Base-by-base conservation (phyloP, 148 eudicot species). In the Nyssa sinensis region DNA sequence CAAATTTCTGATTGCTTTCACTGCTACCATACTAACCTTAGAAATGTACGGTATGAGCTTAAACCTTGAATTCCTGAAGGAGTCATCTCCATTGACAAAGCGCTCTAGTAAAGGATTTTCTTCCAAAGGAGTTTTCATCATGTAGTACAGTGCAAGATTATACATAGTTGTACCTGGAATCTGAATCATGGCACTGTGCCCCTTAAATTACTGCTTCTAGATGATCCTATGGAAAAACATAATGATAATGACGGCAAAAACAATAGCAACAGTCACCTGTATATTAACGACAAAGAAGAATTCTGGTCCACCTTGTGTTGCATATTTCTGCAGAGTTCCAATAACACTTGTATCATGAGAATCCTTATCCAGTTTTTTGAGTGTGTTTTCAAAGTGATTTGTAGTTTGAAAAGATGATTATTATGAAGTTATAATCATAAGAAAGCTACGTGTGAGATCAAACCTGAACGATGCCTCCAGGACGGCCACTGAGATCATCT, bases 21-120 rank as follows among this genome's bases (percentile, higher is more conserved):
- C 5, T 47, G 30, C 34, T 28, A 70, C 3, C 12, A 55, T 10
- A 53, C 59, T 75, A 55, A 89, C 90, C 93, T 89, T 81, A 35
- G 93, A 83, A 21, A 89, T 85, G 60, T 89, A 87, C 3, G 93
- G 93, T 76, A 89, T 87, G 67, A 89, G 90, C 81, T 89, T 89
- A 75, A 89, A 87, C 77, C 87, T 83, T 23, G 94, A 86, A 71
- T 87, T 87, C 69, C 91, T 84, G 62, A 68, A 84, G 24, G 88
- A 77, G 74, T 84, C 80, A 74, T 86, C 88, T 55, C 87, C 87
- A 37, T 89, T 85, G 35, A 89, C 90, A 78, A 89, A 89, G 60
- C 79, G 76, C 62, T 89, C 89, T 21, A 89, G 84, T 60, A 82
- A 76, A 51, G 88, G 88, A 66, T 58, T 61, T 47, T 85, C 82